Percentiles rank a stretch among this genome's conserved stretches.
Evolutionary conservation across 2,329 filamentous ascomycete genomes (phyloP).

Genomic region (Cladosporium halotolerans): DNA sequence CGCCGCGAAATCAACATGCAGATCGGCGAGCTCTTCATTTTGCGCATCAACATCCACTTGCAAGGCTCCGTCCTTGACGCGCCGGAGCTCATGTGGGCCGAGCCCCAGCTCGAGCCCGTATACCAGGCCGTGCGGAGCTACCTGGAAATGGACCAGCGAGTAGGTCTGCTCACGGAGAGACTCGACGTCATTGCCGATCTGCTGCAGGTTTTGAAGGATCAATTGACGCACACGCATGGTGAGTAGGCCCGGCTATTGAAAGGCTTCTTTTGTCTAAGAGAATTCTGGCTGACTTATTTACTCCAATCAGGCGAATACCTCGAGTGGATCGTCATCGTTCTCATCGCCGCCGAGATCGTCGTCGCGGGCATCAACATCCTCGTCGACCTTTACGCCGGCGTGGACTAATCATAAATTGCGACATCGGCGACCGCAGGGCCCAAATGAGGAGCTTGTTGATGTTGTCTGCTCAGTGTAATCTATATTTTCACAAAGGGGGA

Average conservation of each 20-base stretch:
- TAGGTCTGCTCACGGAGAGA: conserved; percentile 79
- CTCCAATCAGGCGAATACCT: conserved; percentile 38
- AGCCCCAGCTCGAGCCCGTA: conserved; percentile 91
- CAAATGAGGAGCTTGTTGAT: too few species aligned
- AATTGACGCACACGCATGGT: conserved; percentile 86
- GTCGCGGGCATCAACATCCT: conserved; percentile 84
- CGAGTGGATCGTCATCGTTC: conserved; percentile 69
- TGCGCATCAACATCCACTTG: conserved; percentile 95
- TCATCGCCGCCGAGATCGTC: conserved; percentile 92
- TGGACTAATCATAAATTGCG: conserved; percentile 14
- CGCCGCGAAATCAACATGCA: conserved; percentile 97
- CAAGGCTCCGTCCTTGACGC: conserved; percentile 95
- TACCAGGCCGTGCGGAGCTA: conserved; percentile 95
- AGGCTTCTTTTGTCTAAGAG: neutral
- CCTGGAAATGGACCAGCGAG: conserved; percentile 95
- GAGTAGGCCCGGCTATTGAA: conserved; percentile 46
- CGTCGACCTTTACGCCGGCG: conserved; percentile 75
- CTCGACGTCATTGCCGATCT: conserved; percentile 90
- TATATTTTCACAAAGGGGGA: too few species aligned
- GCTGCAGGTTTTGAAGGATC: conserved; percentile 87
- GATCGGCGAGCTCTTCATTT: conserved; percentile 95
- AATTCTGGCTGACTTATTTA: neutral
- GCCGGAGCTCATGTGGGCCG: conserved; percentile 96
- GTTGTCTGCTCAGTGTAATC: too few species aligned
- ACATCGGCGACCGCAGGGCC: too few species aligned